Evolutionary conservation across 179 eudicot genomes (phyloP).

Genomic region (Pouteria campechiana): DNA sequence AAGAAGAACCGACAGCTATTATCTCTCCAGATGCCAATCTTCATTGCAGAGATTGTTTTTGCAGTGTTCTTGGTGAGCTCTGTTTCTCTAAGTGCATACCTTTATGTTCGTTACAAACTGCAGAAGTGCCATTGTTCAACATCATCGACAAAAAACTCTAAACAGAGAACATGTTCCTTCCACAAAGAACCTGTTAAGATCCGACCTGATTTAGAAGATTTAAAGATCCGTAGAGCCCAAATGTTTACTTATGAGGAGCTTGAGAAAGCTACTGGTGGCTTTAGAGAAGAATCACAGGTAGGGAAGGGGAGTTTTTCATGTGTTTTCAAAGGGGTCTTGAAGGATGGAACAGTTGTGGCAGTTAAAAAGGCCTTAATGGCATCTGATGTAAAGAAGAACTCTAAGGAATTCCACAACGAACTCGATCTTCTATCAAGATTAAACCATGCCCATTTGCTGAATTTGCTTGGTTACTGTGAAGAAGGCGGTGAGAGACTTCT

Average conservation of each 20-base stretch:
- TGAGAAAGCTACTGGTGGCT: conserved; percentile 68
- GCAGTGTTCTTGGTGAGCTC: conserved; percentile 45
- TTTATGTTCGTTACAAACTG: conserved; percentile 55
- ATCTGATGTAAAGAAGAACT: conserved; percentile 63
- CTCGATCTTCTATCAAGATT: conserved; percentile 72
- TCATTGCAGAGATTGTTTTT: conserved; percentile 58
- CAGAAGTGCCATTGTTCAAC: conserved; percentile 61
- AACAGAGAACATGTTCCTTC: conserved; percentile 20
- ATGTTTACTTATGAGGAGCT: conserved; percentile 69
- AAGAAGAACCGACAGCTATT: conserved; percentile 40
- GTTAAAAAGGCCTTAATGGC: conserved; percentile 79
- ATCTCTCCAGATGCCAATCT: conserved; percentile 58
- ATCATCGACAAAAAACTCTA: conserved; percentile 16
- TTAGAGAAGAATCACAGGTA: conserved; percentile 70
- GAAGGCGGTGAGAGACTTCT: conserved; percentile 78
- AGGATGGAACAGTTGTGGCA: conserved; percentile 72
- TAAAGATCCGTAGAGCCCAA: conserved; percentile 60
- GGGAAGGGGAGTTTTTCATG: conserved; percentile 96
- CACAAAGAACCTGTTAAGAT: conserved; percentile 32
- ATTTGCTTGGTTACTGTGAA: conserved; percentile 82
- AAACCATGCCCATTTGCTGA: conserved; percentile 86
- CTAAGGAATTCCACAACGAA: conserved; percentile 80
- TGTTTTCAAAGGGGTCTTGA: conserved; percentile 74
- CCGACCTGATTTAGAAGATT: conserved; percentile 53
- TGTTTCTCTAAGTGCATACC: conserved; percentile 34